Conservation (phyloP, 2,329 filamentous ascomycete genomes). For the Albifimbria verrucaria region DNA sequence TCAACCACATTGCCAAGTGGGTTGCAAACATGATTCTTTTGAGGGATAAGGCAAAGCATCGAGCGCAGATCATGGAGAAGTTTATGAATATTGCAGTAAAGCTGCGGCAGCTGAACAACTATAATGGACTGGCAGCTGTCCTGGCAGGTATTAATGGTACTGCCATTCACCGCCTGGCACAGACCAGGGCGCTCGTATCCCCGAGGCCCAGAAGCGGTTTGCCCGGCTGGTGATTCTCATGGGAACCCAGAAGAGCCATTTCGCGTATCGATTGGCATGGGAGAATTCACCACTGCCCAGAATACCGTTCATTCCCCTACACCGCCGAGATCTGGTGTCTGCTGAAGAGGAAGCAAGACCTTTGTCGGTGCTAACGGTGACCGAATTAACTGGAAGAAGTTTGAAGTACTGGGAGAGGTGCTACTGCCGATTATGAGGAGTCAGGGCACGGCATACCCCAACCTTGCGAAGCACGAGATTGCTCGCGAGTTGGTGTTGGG, state of each 20-base stretch:
- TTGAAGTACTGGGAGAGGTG: slow-evolving; percentile 92
- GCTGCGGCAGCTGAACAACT: slow-evolving; percentile 90
- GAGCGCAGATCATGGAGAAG: slow-evolving; percentile 87
- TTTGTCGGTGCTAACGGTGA: slow-evolving; percentile 72
- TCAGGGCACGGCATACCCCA: slow-evolving; percentile 78
- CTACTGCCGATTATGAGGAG: slow-evolving; percentile 88
- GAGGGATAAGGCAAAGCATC: slow-evolving; percentile 92
- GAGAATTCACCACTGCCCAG: slow-evolving; percentile 87
- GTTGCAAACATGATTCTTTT: slow-evolving; percentile 82
- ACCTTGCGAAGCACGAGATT: slow-evolving; percentile 65
- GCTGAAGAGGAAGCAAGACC: slow-evolving; percentile 91
- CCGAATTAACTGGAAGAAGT: slow-evolving; percentile 96
- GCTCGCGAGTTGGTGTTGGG: slow-evolving; percentile 76
- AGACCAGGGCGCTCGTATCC: slow-evolving; percentile 76
- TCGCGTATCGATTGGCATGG: slow-evolving; percentile 95
- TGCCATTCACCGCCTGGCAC: slow-evolving; percentile 76
- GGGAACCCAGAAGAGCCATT: slow-evolving; percentile 88
- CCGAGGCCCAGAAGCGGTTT: slow-evolving; percentile 75
- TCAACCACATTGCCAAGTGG: slow-evolving; percentile 82
- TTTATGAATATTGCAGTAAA: slow-evolving; percentile 89
- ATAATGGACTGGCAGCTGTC: slow-evolving; percentile 92
- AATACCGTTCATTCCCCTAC: slow-evolving; percentile 90
- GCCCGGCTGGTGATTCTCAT: slow-evolving; percentile 87
- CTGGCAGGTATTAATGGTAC: slow-evolving; percentile 89
- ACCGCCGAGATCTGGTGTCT: slow-evolving; percentile 83